Evolutionary conservation across 164 flowering plant genomes (phyloP).

Genomic region (Macadamia integrifolia): DNA sequence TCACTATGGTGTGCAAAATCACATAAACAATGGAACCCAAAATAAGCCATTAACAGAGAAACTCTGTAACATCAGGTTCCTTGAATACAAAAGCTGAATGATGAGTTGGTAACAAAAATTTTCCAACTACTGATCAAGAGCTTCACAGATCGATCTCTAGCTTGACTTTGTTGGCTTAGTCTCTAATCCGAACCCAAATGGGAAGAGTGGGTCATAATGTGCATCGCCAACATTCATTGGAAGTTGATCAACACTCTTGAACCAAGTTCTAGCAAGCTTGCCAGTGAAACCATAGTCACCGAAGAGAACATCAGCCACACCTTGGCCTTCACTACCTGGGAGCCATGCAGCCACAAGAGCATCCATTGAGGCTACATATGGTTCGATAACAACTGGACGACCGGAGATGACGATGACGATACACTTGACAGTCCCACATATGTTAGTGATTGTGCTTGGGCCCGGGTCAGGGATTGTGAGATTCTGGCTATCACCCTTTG

Average conservation of each 20-base stretch:
- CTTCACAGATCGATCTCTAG: no score
- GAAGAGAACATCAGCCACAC: conserved; percentile 22
- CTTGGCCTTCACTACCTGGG: conserved; percentile 24
- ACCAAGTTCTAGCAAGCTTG: conserved; percentile 12
- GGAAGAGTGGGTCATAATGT: conserved; percentile 1
- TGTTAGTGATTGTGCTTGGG: conserved; percentile 11
- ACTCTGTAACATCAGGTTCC: no score
- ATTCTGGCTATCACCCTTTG: conserved; percentile 14
- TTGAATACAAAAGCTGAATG: no score
- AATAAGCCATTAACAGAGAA: no score
- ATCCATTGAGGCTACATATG: conserved; percentile 13
- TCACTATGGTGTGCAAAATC: no score
- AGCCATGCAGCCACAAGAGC: conserved; percentile 26
- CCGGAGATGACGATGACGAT: conserved; percentile 17
- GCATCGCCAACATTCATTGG: conserved; percentile 2
- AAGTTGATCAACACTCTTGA: conserved; percentile 6
- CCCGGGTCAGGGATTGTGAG: conserved; percentile 16
- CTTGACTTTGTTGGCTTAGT: neutral
- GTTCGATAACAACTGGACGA: conserved; percentile 21
- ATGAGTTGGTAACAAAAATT: no score
- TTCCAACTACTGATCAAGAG: no score
- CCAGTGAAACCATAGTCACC: conserved; percentile 27
- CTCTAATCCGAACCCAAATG: conserved; percentile 1
- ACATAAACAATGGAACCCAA: no score
- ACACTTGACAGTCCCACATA: conserved; percentile 18